phyloP scores from a whole-genome alignment of 805 yeast genomes.

The Yamadazyma laniorum region DNA sequence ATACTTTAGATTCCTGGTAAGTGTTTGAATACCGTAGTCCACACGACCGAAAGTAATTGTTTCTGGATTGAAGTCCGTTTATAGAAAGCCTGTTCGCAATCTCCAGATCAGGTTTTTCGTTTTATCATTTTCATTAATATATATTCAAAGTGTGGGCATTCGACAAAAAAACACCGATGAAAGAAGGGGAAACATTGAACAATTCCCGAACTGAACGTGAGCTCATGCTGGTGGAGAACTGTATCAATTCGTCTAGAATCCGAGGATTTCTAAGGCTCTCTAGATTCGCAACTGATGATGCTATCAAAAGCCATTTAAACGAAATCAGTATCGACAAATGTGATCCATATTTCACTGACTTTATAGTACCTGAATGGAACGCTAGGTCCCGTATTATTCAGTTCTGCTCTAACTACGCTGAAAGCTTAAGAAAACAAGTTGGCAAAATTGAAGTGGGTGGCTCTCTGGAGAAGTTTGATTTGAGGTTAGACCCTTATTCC shows the following conservation, averaged over 20 bases:
- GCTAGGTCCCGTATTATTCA: conserved; percentile 27
- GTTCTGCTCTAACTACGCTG: conserved; percentile 31
- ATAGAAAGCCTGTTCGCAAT: too few species aligned
- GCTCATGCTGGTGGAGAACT: conserved; percentile 30
- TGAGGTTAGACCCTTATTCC: conserved; percentile 42
- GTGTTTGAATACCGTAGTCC: too few species aligned
- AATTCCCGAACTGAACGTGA: neutral
- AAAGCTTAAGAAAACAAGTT: conserved; percentile 19
- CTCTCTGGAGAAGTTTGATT: conserved; percentile 20
- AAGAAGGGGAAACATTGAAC: neutral
- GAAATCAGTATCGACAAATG: conserved; percentile 25
- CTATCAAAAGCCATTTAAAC: conserved; percentile 37
- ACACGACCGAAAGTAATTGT: too few species aligned
- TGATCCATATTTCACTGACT: conserved; percentile 24
- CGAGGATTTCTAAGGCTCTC: conserved; percentile 40
- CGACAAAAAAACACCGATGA: neutral
- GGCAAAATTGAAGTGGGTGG: neutral
- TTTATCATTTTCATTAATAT: too few species aligned
- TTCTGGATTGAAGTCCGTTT: too few species aligned
- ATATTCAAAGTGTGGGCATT: conserved; percentile 7
- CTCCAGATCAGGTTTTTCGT: too few species aligned
- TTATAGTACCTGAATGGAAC: conserved; percentile 38
- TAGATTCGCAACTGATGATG: conserved; percentile 40
- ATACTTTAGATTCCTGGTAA: too few species aligned
- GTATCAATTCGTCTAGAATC: conserved; percentile 32